phyloP scores from a whole-genome alignment of 129 eudicot species.

The Scalesia atractyloides region DNA sequence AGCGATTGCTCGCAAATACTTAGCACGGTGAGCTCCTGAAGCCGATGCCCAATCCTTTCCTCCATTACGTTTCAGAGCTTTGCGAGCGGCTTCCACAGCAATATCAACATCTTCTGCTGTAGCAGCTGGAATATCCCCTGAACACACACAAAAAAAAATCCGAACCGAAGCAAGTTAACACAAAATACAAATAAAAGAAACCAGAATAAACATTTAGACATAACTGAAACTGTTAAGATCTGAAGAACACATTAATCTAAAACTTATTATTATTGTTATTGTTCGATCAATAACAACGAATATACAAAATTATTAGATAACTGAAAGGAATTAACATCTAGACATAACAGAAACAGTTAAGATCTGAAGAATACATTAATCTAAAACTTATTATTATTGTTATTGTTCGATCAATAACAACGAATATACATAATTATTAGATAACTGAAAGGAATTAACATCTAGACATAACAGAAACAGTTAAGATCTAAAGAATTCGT shows the following conservation, averaged over 20 bases:
- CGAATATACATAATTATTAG: neutral
- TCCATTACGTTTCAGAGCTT: conserved; percentile 49
- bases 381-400: too few species aligned
- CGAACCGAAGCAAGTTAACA: conserved; percentile 2
- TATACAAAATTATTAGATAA: neutral
- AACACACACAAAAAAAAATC: neutral
- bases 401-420: neutral
- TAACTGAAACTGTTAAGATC: too few species aligned
- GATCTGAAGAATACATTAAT: neutral
- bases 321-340: neutral
- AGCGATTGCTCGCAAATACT: conserved; percentile 90
- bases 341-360: neutral
- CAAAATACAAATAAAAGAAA: too few species aligned
- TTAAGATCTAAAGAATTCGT: neutral
- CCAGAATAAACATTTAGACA: too few species aligned
- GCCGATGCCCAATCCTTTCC: conserved; percentile 84
- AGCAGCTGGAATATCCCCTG: conserved; percentile 81
- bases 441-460: neutral
- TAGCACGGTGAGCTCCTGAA: conserved; percentile 82
- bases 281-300: neutral
- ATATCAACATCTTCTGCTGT: conserved; percentile 68
- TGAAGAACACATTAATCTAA: too few species aligned
- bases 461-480: neutral
- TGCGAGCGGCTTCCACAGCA: conserved; percentile 69
- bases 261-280: too few species aligned